Base-by-base conservation (phyloP, 805 yeast genomes). In the Starmerella lactis-condensi region DNA sequence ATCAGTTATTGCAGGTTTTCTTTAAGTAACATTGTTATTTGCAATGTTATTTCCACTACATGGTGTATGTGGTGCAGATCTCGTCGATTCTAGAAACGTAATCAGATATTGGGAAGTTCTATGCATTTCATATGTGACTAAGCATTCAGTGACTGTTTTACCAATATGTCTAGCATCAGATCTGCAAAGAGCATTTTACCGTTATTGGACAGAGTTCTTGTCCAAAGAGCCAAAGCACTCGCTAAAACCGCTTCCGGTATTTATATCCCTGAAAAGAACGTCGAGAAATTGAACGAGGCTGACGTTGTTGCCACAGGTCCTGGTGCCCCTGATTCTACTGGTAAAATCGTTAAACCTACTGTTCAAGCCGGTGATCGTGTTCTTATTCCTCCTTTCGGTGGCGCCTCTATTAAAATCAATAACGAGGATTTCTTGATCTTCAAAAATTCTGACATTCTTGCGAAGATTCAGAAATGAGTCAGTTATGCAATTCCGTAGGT, bases 261-360 rank as follows among this genome's bases (percentile, higher is more conserved):
- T 50, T 78, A 71, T 60, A 75, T 83, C 45, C 96, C 96, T 40
- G 95, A 83, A 61, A 82, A 82, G 67, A 83, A 85, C 65, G 91
- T 75, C 48, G 85, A 79, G 56, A 89, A 85, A 62, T 69, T 82
- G 52, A 78, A 78, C 65, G 77, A 81, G 59, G 98, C 83, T 39
- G 72, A 73, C 34, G 96, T 85, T 31, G 59, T 85, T 42, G 85
- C 96, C 36, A 81, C 83, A 42, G 98, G 98, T 39, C 96, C 96
- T 33, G 98, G 98, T 45, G 65, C 68, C 52, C 60, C 73, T 37
- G 75, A 76, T 60, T 60, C 67, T 36, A 67, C 72, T 35, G 96
- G 96, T 42, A 63, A 72, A 50, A 55, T 71, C 42, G 64, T 79
- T 34, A 64, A 71, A 32, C 72, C 83, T 38, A 64, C 73, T 44